phyloP scores from a whole-genome alignment of 2,329 filamentous ascomycete species.

The Penicillium occitanis region DNA sequence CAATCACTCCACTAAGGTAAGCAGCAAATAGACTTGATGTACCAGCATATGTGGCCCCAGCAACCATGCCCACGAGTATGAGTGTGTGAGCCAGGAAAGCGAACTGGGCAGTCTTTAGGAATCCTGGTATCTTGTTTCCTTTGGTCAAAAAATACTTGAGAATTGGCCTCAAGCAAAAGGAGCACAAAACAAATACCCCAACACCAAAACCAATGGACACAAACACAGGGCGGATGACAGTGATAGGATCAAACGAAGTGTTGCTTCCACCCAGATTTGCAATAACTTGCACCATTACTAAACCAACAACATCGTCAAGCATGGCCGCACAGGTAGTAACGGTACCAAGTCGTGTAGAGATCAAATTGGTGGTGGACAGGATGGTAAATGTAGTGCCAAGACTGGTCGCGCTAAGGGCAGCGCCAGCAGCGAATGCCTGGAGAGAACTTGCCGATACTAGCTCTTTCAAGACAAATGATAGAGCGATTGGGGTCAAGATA shows the following conservation, averaged over 20 bases:
- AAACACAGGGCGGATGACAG: slow-evolving; percentile 52
- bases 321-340: slow-evolving; percentile 73
- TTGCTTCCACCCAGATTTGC: slow-evolving; percentile 57
- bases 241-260: slow-evolving; percentile 31
- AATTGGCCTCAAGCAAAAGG: slow-evolving; percentile 3
- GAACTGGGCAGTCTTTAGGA: slow-evolving; percentile 22
- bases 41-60: slow-evolving; percentile 54
- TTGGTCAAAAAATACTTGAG: not conserved
- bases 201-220: slow-evolving; percentile 46
- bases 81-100: slow-evolving; percentile 46
- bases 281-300: slow-evolving; percentile 76
- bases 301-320: slow-evolving; percentile 76
- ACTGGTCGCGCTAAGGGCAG: slow-evolving; percentile 71
- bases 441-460: slow-evolving; percentile 53
- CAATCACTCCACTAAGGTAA: slow-evolving; percentile 55
- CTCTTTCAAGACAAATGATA: slow-evolving; percentile 61
- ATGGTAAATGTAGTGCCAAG: slow-evolving; percentile 70
- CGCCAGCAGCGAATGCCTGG: slow-evolving; percentile 70
- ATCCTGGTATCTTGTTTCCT: not conserved
- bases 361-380: slow-evolving; percentile 60
- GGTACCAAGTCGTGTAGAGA: slow-evolving; percentile 56
- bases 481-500: slow-evolving; percentile 61
- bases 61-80: slow-evolving; percentile 49
- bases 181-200: slow-evolving; percentile 31
- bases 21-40: slow-evolving; percentile 59